Conservation (phyloP, 2,329 filamentous ascomycete species). For the Stemphylium beticola region DNA sequence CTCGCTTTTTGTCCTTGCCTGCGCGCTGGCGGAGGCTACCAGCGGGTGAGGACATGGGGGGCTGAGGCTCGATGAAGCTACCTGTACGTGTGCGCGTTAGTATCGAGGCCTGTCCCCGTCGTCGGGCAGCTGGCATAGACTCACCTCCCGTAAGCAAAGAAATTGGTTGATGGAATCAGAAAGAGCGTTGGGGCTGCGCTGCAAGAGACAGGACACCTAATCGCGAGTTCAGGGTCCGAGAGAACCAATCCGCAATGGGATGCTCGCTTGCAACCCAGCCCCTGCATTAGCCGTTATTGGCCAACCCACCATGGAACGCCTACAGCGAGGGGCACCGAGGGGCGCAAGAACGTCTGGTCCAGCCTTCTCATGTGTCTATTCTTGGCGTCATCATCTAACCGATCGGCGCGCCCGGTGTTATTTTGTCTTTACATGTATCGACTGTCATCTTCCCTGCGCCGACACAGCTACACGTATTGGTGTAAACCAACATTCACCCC, state of each 20-base stretch:
- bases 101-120: background rate
- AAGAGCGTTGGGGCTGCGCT: conserved; percentile 26
- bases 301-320: conserved; percentile 7
- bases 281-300: conserved; percentile 17
- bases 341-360: background rate
- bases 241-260: conserved; percentile 12
- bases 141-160: conserved; percentile 29
- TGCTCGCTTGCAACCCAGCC: conserved; percentile 14
- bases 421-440: background rate
- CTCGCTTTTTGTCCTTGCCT: conserved; percentile 48
- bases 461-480: background rate
- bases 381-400: conserved; percentile 2
- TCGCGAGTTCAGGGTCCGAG: conserved; percentile 24
- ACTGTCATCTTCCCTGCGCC: background rate
- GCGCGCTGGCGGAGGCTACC: conserved; percentile 47
- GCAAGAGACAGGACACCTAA: conserved; percentile 31
- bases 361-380: conserved; percentile 2
- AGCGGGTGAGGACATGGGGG: conserved; percentile 48
- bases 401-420: conserved; percentile 5
- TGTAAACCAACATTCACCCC: background rate
- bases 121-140: conserved; percentile 13
- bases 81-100: conserved; percentile 29
- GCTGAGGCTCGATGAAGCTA: conserved; percentile 33
- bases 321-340: conserved; percentile 8
- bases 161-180: conserved; percentile 25